Evolutionary conservation across 305 asterid species (phyloP), one percentile per base, ranked within the genome.

Genomic region (Fraxinus baroniana): DNA sequence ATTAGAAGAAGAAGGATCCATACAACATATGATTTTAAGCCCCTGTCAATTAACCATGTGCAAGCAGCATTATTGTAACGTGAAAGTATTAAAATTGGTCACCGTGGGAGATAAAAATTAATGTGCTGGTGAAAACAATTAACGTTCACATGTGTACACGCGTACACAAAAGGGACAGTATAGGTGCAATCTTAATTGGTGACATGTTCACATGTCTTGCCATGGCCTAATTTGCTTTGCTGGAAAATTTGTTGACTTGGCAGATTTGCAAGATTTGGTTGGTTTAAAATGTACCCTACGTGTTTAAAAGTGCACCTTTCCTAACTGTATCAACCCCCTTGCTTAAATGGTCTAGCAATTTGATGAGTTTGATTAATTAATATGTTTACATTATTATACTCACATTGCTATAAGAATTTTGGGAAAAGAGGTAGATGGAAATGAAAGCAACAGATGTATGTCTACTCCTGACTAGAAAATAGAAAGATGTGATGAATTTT

Each of bases 181-280:
- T 32, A 80, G 85, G 83, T 74, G 80, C 83, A 84, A 78, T 82
- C 79, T 72, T 71, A 77, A 15, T 66, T 83, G 85, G 79, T 86
- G 83, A 81, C 75, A 46, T 49, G 4, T 81, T 86, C 88, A 86
- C 88, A 86, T 83, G 88, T 74, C 39, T 78, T 80, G 82, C 57
- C 84, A 79, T 78, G 81, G 79, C 83, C 49, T 64, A 78, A 57
- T 41, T 73, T 57, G 17, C 37, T 80, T 60, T 44, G 44, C 57
- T n/a, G 28, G 74, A 41, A 12, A 35, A 35, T 32, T 44, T 20
- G 66, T 28, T 66, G 84, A 80, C 46, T 33, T 79, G 78, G 66
- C 86, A 79, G 35, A 80, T 64, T 77, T 77, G 64, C 74, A 1
- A 77, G 74, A 78, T 78, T 78, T 78, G 79, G 64, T 78, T 72